These are phyloP conservation scores for Avena eriantha DNA, from an alignment of 176 grass and related monocot genomes.

Conservation along the genomic window DNA sequence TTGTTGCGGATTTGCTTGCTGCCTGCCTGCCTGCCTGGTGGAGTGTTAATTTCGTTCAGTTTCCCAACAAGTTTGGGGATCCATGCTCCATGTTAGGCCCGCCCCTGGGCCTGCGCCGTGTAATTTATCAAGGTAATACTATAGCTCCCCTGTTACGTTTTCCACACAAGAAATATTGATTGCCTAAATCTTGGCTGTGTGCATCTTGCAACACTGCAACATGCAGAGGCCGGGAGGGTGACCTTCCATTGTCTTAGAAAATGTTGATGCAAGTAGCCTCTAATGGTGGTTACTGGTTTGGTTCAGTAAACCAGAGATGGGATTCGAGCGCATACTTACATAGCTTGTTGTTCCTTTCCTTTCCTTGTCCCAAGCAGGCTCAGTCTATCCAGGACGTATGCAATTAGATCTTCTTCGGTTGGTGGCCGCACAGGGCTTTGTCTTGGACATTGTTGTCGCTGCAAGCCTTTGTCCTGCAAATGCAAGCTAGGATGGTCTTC, in stretches of 20 bases:
- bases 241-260: not conserved
- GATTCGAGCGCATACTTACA: not conserved
- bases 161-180: not conserved
- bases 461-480: slow-evolving; percentile 52
- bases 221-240: not conserved
- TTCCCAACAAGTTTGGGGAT: slow-evolving; percentile 22
- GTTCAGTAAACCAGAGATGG: not conserved
- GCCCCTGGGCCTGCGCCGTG: slow-evolving; percentile 30
- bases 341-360: not conserved
- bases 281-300: not conserved
- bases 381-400: slow-evolving; percentile 48
- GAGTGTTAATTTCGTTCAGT: not conserved
- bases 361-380: slow-evolving; percentile 44
- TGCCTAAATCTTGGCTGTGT: not conserved
- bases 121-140: slow-evolving; percentile 26
- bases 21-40: not conserved
- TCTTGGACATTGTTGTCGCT: slow-evolving; percentile 42
- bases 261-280: not conserved
- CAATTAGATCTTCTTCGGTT: slow-evolving; percentile 53
- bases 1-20: slow-evolving; percentile 4
- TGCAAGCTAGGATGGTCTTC: slow-evolving; percentile 47
- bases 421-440: slow-evolving; percentile 45
- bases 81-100: slow-evolving; percentile 34
- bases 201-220: not conserved
- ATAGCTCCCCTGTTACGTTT: not conserved